Percentiles rank a stretch among this genome's conserved stretches.
Conservation (phyloP, 306 rosid species). For the Trifolium fragiferum region DNA sequence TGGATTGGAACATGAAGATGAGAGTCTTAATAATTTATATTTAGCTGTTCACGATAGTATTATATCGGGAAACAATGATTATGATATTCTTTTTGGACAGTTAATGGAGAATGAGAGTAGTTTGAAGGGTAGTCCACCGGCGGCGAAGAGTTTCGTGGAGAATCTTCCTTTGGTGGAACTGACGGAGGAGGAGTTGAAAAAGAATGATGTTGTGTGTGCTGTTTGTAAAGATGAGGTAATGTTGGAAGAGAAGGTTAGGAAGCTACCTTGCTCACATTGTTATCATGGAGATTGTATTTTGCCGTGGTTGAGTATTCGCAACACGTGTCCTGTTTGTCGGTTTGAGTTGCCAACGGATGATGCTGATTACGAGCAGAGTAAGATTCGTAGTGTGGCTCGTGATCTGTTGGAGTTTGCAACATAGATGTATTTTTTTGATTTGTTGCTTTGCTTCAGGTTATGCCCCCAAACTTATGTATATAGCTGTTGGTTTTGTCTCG, state of each 20-base stretch:
- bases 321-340: conserved; percentile 92
- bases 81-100: conserved; percentile 66
- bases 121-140: conserved; percentile 80
- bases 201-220: conserved; percentile 66
- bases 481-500: conserved; percentile 47
- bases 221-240: conserved; percentile 74
- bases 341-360: conserved; percentile 88
- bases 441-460: conserved; percentile 51
- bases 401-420: conserved; percentile 52
- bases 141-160: conserved; percentile 65
- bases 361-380: conserved; percentile 76
- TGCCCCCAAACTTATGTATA: conserved; percentile 42
- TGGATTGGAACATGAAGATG: conserved; percentile 45
- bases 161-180: conserved; percentile 74
- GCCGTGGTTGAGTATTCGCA: conserved; percentile 86
- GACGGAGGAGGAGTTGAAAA: conserved; percentile 59
- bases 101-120: conserved; percentile 68
- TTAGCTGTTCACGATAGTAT: conserved; percentile 55
- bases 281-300: conserved; percentile 89
- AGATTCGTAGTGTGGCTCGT: conserved; percentile 48
- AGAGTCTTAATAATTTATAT: conserved; percentile 41
- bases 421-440: conserved; percentile 51
- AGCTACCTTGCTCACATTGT: conserved; percentile 83
- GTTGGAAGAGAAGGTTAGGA: conserved; percentile 74
- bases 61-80: conserved; percentile 53